Percentiles rank a stretch among this genome's conserved stretches.
phyloP scores from a whole-genome alignment of 164 flowering plant genomes.

The Malania oleifera region DNA sequence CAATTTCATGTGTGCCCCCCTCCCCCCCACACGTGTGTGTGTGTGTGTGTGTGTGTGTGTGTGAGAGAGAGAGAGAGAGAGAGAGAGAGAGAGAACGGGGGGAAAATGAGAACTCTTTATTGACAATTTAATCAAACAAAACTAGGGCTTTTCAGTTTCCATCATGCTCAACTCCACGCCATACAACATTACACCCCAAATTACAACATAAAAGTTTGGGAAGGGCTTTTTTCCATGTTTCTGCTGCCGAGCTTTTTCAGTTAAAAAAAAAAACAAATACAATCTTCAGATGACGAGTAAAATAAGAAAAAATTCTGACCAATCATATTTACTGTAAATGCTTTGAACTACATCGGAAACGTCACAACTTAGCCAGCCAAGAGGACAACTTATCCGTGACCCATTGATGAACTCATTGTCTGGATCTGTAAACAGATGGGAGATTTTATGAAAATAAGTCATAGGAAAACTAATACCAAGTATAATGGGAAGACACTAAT shows the following conservation, averaged over 20 bases:
- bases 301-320: background rate
- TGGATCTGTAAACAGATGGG: slow-evolving; percentile 46
- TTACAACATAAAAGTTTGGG: background rate
- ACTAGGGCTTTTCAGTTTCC: too few relatives aligned
- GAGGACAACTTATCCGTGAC: slow-evolving; percentile 6
- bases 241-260: too few relatives aligned
- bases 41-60: too few relatives aligned
- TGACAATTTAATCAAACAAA: too few relatives aligned
- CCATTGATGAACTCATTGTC: slow-evolving; percentile 36
- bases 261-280: too few relatives aligned
- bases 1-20: too few relatives aligned
- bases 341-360: background rate
- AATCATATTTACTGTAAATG: background rate
- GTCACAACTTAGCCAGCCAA: background rate
- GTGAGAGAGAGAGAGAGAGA: background rate
- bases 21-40: too few relatives aligned
- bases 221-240: background rate
- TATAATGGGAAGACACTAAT: too few relatives aligned
- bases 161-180: background rate
- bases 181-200: background rate
- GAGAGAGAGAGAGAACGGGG: background rate
- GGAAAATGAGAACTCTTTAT: background rate
- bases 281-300: too few relatives aligned
- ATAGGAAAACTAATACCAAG: background rate
- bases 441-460: background rate